Evolutionary conservation across 2,329 filamentous ascomycete genomes (phyloP).

Genomic region (Didymosphaeria variabile): DNA sequence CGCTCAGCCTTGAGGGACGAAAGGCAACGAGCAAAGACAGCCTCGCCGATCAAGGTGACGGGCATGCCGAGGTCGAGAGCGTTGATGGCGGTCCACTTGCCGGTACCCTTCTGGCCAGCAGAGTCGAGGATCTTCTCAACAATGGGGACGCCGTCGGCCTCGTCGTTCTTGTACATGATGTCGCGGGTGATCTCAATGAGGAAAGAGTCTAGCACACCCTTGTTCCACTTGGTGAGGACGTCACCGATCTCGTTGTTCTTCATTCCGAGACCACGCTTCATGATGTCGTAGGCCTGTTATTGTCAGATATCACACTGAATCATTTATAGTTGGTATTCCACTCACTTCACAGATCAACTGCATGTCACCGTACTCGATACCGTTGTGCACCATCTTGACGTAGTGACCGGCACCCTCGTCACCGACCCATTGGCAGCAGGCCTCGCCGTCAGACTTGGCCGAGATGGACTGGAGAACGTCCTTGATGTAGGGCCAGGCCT

Average conservation of each 20-base stretch:
- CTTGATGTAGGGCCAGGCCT: constrained; percentile 98
- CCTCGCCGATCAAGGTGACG: constrained; percentile 96
- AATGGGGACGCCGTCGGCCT: constrained; percentile 80
- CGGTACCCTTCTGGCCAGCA: constrained; percentile 98
- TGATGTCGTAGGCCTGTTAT: constrained; percentile 93
- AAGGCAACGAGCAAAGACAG: constrained; percentile 93
- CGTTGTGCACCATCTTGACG: constrained; percentile 99
- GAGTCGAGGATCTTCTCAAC: constrained; percentile 99
- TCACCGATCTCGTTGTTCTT: constrained; percentile 94
- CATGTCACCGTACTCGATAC: constrained; percentile 99
- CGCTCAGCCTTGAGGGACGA: constrained; percentile 95
- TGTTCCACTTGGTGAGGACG: constrained; percentile 96
- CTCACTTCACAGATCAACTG: constrained; percentile 98
- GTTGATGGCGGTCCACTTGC: constrained; percentile 99
- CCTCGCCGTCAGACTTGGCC: constrained; percentile 95
- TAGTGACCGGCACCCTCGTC: constrained; percentile 99
- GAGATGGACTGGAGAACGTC: constrained; percentile 98
- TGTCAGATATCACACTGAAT: constrained; percentile 20
- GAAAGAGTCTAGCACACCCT: constrained; percentile 95
- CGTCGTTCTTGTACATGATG: constrained; percentile 98
- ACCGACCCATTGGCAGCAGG: constrained; percentile 99
- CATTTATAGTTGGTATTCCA: background rate
- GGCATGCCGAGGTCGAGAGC: constrained; percentile 98
- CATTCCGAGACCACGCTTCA: constrained; percentile 96
- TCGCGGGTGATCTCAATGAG: constrained; percentile 98